Conservation (phyloP, 768 basidiomycete genomes). For the Tylopilus felleus region DNA sequence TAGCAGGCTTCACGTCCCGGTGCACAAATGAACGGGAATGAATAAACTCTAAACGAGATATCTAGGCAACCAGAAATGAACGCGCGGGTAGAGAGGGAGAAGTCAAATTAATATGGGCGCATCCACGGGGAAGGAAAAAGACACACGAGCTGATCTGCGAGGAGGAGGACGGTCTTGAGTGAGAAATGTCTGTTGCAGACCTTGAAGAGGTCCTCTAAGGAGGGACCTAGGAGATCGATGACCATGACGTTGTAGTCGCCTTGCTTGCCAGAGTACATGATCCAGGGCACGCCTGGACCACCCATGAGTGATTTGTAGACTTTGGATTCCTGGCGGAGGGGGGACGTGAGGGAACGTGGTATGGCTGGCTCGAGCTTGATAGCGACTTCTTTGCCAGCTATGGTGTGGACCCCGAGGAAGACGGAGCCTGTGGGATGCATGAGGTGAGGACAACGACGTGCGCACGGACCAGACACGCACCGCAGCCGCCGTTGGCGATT, state of each 20-base stretch:
- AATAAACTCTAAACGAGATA: conserved; percentile 94
- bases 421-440: conserved; percentile 54
- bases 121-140: neutral
- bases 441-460: conserved; percentile 6
- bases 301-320: conserved; percentile 92
- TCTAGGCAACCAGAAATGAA: conserved; percentile 43
- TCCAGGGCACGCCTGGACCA: conserved; percentile 85
- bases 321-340: conserved; percentile 84
- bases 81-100: conserved; percentile 18
- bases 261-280: conserved; percentile 87
- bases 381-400: conserved; percentile 81
- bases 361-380: conserved; percentile 76
- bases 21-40: conserved; percentile 94
- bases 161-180: conserved; percentile 88
- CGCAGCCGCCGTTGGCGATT: conserved; percentile 78
- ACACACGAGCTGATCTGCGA: conserved; percentile 92
- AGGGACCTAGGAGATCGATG: conserved; percentile 92
- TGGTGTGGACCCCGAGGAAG: conserved; percentile 72
- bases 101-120: conserved; percentile 9
- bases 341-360: conserved; percentile 45
- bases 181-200: conserved; percentile 90
- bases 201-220: conserved; percentile 83
- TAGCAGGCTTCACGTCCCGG: conserved; percentile 97
- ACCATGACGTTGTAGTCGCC: conserved; percentile 98
- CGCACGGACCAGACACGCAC: conserved; percentile 54